Base-by-base conservation (phyloP, 768 basidiomycete genomes). In the Boletus reticulatus region DNA sequence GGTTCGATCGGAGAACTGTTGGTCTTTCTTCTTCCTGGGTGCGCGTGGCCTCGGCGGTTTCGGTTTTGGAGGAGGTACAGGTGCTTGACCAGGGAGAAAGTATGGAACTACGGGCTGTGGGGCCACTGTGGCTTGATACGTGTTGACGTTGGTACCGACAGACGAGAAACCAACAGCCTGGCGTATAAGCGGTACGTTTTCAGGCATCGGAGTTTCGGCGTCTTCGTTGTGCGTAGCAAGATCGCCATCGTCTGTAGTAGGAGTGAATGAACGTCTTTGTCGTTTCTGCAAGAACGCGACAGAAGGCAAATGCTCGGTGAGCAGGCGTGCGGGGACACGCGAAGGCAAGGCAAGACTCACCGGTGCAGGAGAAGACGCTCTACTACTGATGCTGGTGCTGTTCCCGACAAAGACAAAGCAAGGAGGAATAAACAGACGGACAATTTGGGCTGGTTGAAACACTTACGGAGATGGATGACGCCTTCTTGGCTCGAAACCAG, bases 341-440 rank as follows among this genome's bases (percentile, higher is more conserved):
- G 39, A 44, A 32, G 11, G 27, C n/a, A 50, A 31, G 32, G 39
- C 34, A n/a, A 20, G 48, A 66, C 78, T 65, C 56, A 82, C 81
- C 57, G 73, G 64, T 50, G 61, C 70, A 43, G 81, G 80, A 38
- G 84, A 83, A 20, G 80, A 80, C 58, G 83, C 83, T 48, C 81
- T 73, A 64, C 83, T 84, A 63, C 83, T 73, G 64, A 82, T 84
- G 63, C 83, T 85, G 66, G 81, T 85, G 59, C 83, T 85, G 55
- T 19, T 48, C 55, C 46, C 57, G 56, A 62, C 59, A 38, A 43
- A 58, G 48, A 62, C 59, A 42, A 43, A 58, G 48, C 44, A 10
- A 0, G 7, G 8, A 32, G 14, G 39, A 34, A 43, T 56, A 62
- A 58, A 37, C 22, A 55, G 37, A 48, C 44, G 34, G 45, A 48